Evolutionary conservation across 169 alveolate species (phyloP), one percentile per base, ranked within the genome.

Genomic region (Ichthyophthirius multifiliis): DNA sequence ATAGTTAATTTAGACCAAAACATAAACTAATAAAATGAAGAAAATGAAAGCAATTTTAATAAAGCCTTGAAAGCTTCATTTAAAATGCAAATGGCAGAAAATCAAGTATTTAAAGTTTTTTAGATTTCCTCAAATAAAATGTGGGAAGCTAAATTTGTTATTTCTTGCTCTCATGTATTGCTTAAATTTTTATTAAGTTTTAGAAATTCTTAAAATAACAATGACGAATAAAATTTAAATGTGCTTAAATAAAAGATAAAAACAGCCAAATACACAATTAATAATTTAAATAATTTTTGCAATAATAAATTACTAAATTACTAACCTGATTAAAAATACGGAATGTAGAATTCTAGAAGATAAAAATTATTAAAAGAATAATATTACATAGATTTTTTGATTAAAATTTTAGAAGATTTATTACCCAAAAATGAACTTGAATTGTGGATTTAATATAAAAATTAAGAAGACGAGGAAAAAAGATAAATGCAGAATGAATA

Each of bases 241-340:
- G 12, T 30, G 0, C 20, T 67, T 0, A 34, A 23, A 67, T 12
- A 31, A 48, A 48, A 71, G 71, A 73, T 73, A 71, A 71, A 34
- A 65, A 81, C 27, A 16, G 41, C 86, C 0, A 81, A 74, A 48
- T 55, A 46, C 23, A 71, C 82, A 15, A 73, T 81, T 6, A 65
- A 71, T 16, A 67, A 81, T 12, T 37, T 81, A 10, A 73, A 71
- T 39, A 35, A 67, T 27, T 81, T 81, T 45, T 71, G 80, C n/a
- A 37, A 74, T n/a, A 81, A 81, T 73, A 27, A 74, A 9, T 55
- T 67, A 6, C 46, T 46, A 23, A 81, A 81, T 73, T 48, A 65
- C 37, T 39, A 65, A 34, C 76, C 79, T n/a, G 86, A 81, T 20
- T 30, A 67, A 43, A 67, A 81, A 71, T 81, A 71, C 62, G 86